These are phyloP conservation scores for Aspergillus phoenicis DNA, from an alignment of 2,329 filamentous ascomycete genomes.

Conservation along the genomic window DNA sequence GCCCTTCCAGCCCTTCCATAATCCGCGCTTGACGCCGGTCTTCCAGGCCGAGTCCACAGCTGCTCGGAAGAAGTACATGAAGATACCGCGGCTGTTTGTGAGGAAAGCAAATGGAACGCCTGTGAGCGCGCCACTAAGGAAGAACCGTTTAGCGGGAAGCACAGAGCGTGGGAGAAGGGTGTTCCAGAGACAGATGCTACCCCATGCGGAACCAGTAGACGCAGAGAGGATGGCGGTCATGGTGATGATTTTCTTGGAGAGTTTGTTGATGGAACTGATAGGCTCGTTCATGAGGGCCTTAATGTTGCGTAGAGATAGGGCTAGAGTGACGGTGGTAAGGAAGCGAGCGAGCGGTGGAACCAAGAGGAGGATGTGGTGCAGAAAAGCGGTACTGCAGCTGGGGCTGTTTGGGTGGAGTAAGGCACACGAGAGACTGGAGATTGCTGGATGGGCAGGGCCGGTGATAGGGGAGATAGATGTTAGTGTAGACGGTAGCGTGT, in stretches of 20 bases:
- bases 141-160: constrained; percentile 82
- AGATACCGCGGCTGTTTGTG: constrained; percentile 59
- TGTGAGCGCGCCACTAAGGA: constrained; percentile 81
- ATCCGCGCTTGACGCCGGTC: constrained; percentile 84
- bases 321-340: constrained; percentile 66
- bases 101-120: constrained; percentile 80
- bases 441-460: constrained; percentile 81
- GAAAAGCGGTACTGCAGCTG: constrained; percentile 81
- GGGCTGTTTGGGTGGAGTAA: constrained; percentile 85
- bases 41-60: constrained; percentile 87
- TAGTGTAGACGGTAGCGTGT: constrained; percentile 60
- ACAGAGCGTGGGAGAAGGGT: constrained; percentile 71
- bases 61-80: constrained; percentile 76
- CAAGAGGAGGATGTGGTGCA: constrained; percentile 82
- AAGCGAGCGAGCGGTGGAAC: constrained; percentile 79
- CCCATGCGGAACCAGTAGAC: constrained; percentile 85
- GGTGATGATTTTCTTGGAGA: constrained; percentile 71
- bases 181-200: constrained; percentile 86
- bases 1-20: constrained; percentile 80
- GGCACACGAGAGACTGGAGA: constrained; percentile 83
- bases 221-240: constrained; percentile 78
- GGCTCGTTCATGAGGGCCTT: constrained; percentile 70
- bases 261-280: constrained; percentile 63
- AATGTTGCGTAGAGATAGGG: constrained; percentile 68
- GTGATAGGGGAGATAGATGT: constrained; percentile 77